phyloP scores from a whole-genome alignment of 2,329 filamentous ascomycete genomes.

The Fragosphaeria purpurea region DNA sequence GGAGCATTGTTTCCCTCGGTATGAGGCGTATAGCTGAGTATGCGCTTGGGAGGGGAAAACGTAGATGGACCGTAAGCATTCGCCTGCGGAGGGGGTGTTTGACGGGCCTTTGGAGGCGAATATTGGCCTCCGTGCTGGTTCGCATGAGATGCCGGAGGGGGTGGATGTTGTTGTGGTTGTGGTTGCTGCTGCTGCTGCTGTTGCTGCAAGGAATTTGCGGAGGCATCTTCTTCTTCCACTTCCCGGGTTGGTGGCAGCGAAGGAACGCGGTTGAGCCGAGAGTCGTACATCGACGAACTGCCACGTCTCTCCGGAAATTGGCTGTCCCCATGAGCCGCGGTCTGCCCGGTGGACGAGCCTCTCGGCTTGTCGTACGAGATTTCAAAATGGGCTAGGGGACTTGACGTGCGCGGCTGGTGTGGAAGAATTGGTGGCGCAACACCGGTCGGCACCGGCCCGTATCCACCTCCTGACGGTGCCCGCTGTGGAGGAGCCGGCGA shows the following conservation, averaged over 20 bases:
- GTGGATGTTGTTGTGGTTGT: conserved; percentile 11
- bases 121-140: conserved; percentile 1
- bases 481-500: conserved; percentile 36
- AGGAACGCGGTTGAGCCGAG: conserved; percentile 41
- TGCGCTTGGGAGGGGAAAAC: conserved; percentile 47
- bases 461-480: conserved; percentile 29
- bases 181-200: neutral
- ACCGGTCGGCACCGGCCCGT: conserved; percentile 23
- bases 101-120: conserved; percentile 19
- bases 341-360: conserved; percentile 16
- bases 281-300: conserved; percentile 44
- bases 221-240: conserved; percentile 47
- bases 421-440: conserved; percentile 38
- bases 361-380: conserved; percentile 28
- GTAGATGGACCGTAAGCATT: conserved; percentile 28
- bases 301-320: conserved; percentile 36
- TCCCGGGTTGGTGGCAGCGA: conserved; percentile 53
- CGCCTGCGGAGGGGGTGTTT: conserved; percentile 34
- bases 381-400: conserved; percentile 56
- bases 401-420: conserved; percentile 55
- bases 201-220: neutral
- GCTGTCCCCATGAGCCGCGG: conserved; percentile 27
- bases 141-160: conserved; percentile 15
- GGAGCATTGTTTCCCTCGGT: conserved; percentile 34
- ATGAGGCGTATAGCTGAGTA: conserved; percentile 42